Evolutionary conservation across 2,329 filamentous ascomycete species (phyloP).

Genomic region (Epichloe coenophiala): DNA sequence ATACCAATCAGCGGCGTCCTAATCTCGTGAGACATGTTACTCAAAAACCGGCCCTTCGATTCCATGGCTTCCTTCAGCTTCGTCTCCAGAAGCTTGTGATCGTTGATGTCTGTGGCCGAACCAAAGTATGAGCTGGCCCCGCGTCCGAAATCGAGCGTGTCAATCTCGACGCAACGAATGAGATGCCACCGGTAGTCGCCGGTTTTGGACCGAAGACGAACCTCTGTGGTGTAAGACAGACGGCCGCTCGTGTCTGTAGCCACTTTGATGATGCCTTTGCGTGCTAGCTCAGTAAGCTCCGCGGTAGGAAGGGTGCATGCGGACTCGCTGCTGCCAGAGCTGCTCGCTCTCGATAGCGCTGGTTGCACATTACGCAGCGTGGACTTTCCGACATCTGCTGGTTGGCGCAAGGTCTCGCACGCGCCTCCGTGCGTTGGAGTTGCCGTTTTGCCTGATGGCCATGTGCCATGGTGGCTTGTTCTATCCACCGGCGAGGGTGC

Average conservation of each 20-base stretch:
- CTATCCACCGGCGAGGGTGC: neutral
- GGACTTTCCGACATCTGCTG: constrained; percentile 7
- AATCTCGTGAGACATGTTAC: constrained; percentile 98
- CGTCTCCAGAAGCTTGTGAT: constrained; percentile 83
- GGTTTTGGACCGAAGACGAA: constrained; percentile 71
- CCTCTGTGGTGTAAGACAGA: constrained; percentile 77
- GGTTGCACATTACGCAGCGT: constrained; percentile 21
- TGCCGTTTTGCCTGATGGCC: neutral
- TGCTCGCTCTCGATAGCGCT: constrained; percentile 33
- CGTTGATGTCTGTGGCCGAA: constrained; percentile 95
- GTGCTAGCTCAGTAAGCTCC: constrained; percentile 54
- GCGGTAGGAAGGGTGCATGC: constrained; percentile 34
- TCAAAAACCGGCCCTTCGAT: constrained; percentile 87
- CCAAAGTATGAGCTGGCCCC: constrained; percentile 90
- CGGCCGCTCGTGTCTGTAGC: constrained; percentile 72
- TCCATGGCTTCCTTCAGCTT: constrained; percentile 97
- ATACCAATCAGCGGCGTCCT: constrained; percentile 90
- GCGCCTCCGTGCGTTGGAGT: neutral
- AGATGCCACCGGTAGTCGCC: constrained; percentile 93
- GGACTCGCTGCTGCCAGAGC: constrained; percentile 35
- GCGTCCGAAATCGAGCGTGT: constrained; percentile 60
- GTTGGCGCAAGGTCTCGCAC: neutral
- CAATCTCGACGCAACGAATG: constrained; percentile 76
- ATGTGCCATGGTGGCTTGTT: neutral
- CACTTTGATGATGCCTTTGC: constrained; percentile 67